Evolutionary conservation across 768 basidiomycete genomes (phyloP), one percentile per base, ranked within the genome.

Genomic region (Chiua virens): DNA sequence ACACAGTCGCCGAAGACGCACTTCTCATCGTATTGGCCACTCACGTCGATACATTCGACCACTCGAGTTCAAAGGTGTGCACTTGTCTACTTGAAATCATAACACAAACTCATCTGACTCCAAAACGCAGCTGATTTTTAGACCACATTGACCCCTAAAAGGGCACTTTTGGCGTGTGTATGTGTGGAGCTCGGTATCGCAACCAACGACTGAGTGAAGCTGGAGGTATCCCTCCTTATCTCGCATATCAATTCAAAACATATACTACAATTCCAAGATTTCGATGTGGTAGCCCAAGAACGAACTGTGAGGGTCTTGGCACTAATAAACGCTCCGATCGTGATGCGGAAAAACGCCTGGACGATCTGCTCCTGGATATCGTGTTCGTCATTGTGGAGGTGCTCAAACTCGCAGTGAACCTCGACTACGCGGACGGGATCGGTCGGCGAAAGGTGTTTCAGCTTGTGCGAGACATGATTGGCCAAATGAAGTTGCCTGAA

Each of bases 401-500:
- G 67, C 78, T 97, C 21, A 80, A 78, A 58, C 71, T 96, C 27
- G 89, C 90, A 0, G 77, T 87, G 4, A 80, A 87, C 53, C 74
- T 93, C 23, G 95, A 98, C 67, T 98, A 95, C 60, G 81, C 85
- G 0, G 96, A 98, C 70, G 93, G 96, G 68, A 89, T 88, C 52
- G 95, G 96, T 4, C 72, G 92, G 52, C 72, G 92, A 52, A 89
- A 88, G 70, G 92, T 94, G 86, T 89, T 89, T 61, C 77, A 81
- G 44, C 83, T 95, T 28, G 83, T 95, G 59, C 83, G 92, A 20
- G 83, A 87, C 43, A 95, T 98, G 90, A 76, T 96, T 15, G 80
- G 80, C 1, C 80, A 87, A 54, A 79, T 85, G 14, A 63, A 68
- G 0, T 77, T 98, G 1, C 91, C 94, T 0, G 80, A 86, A 45